Evolutionary conservation across 2,329 filamentous ascomycete species (phyloP), one percentile per base, ranked within the genome.

Genomic region (Neofusicoccum umdonicola): DNA sequence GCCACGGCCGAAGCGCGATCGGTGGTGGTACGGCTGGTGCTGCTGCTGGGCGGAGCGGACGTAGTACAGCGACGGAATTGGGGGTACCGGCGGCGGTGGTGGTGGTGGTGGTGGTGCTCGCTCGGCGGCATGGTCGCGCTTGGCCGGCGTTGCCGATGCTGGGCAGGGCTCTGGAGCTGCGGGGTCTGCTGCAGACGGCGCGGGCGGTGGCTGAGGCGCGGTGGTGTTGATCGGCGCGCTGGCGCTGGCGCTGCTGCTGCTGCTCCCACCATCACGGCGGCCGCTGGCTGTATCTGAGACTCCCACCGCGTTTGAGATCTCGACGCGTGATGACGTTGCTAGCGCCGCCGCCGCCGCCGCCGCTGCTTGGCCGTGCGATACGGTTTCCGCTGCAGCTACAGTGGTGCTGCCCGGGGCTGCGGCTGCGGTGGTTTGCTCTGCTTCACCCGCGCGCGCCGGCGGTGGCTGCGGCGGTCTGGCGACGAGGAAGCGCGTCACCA

Each of bases 21-120:
- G 69, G 64, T 63, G 67, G 71, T 69, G 69, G 71, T 70, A 34
- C 65, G 77, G 71, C 70, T 78, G 79, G 44, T 82, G 67, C 69
- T 63, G 73, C 22, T 69, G 69, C 65, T 81, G 80, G 50, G 80
- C 83, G 41, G 90, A 92, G 70, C 83, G 86, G 68, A 93, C 88
- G 70, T 89, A 82, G 78, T 89, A 90, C 45, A 86, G 42, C 63
- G 68, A 90, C 45, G 86, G 42, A 64, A 68, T 48, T 70, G 66
- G 15, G 58, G 42, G 15, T 22, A 19, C 44, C 13, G 27, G 7
- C 11, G 17, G 22, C 0, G 22, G 22, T 3, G 19, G 19, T 3
- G 22, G 35, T 15, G 27, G 12, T 22, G 19, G 19, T 3, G 22
- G 35, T 15, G 27, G 12, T 22, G 11, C 13, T 45, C n/a, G 35